A percentile compares a stretch with the other conserved stretches of the same genome.
phyloP scores from a whole-genome alignment of 495 filamentous ascomycete genomes.

The Penicillium cataractarum region DNA sequence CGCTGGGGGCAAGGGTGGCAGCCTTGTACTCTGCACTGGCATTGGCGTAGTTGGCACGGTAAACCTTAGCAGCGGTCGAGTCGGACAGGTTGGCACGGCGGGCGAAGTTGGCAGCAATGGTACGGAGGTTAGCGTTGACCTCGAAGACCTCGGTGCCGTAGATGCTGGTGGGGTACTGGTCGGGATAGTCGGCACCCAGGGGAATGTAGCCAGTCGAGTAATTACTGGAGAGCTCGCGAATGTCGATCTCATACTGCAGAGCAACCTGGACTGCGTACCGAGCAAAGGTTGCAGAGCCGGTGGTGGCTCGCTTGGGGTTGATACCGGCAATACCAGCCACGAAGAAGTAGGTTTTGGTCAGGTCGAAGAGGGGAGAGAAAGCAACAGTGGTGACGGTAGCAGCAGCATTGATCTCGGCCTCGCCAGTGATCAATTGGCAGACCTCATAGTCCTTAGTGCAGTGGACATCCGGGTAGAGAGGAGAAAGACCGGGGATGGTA shows the following conservation, averaged over 20 bases:
- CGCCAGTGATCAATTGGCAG: constrained; percentile 64
- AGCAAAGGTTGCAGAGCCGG: constrained; percentile 65
- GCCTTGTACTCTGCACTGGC: constrained; percentile 47
- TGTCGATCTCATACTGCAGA: constrained; percentile 74
- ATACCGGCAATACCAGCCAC: constrained; percentile 74
- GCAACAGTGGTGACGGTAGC: constrained; percentile 60
- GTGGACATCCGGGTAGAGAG: constrained; percentile 64
- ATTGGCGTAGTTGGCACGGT: constrained; percentile 61
- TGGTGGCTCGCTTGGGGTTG: constrained; percentile 66
- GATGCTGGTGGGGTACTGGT: constrained; percentile 62
- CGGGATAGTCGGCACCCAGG: constrained; percentile 55
- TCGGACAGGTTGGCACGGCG: constrained; percentile 59
- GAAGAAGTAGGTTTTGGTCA: constrained; percentile 70
- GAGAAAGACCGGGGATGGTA: constrained; percentile 66
- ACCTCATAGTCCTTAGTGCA: constrained; percentile 60
- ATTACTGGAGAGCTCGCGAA: constrained; percentile 67
- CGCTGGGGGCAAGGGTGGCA: constrained; percentile 54
- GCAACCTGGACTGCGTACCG: constrained; percentile 72
- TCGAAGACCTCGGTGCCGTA: constrained; percentile 83
- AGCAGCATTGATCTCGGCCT: constrained; percentile 76
- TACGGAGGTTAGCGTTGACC: constrained; percentile 63
- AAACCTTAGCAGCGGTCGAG: constrained; percentile 52
- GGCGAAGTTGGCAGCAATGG: constrained; percentile 60
- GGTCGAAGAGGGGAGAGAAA: constrained; percentile 64
- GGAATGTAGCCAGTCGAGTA: constrained; percentile 70